Base-by-base conservation (phyloP, 75 land plant species). In the Gnetum montanum region DNA sequence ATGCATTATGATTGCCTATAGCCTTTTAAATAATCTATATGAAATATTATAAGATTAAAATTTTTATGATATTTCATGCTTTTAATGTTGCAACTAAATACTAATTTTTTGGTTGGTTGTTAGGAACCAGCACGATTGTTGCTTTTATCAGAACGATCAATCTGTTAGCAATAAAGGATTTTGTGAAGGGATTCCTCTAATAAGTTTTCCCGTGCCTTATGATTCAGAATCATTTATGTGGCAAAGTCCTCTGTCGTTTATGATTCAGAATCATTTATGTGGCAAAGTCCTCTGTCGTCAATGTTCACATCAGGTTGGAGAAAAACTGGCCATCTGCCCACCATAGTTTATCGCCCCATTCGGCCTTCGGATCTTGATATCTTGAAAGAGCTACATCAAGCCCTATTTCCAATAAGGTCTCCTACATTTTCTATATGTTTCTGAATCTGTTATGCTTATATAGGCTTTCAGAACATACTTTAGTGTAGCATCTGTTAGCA, bases 321-420 rank as follows among this genome's bases (percentile, higher is more conserved):
- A 12, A 33, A 18, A 6, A 68, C 59, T 15, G 68, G 2, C 23
- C 71, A 66, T 27, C 55, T 62, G 59, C 89, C 92, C 23, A 68
- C 49, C 29, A 86, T 95, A 58, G 59, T 60, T 43, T 95, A 81
- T 66, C 69, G 99, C 58, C 79, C 80, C 1, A 83, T 95, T 26
- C 71, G 54, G 38, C 99, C 93, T 18, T 84, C 92, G 46, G 99
- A 95, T 62, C 60, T 84, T 13, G 73, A 83, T 43, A 68, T 74
- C 60, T 66, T 95, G 43, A 88, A 86, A 72, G 75, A 84, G 68
- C 67, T 95, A 6, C 99, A 95, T 75, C 68, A 66, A 26, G 83
- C 84, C 19, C 31, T 90, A 28, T 95, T 95, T 58, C 99, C 99
- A 25, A 83, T 95, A 56, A 83, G 84, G 99, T 87, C 26, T n/a